Percentiles rank a stretch among this genome's conserved stretches.
Conservation (phyloP, 2,329 filamentous ascomycete genomes). For the Chaetothyriales sp. region DNA sequence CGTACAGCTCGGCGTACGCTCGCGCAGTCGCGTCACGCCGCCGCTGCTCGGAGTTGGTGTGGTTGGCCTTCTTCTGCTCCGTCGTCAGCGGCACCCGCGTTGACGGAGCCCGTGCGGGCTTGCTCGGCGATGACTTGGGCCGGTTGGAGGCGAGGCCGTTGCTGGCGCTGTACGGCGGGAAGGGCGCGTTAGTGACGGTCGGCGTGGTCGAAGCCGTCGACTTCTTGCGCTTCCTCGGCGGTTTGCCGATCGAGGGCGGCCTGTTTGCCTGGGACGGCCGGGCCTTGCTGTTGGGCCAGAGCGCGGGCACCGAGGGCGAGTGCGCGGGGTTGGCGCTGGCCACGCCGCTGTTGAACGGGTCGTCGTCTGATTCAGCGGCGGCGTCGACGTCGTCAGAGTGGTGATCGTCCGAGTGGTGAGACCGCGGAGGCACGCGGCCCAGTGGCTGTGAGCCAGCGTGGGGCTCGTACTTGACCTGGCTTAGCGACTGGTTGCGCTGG, state of each 20-base stretch:
- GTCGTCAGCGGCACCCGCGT: slow-evolving; percentile 12
- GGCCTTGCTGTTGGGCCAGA: slow-evolving; percentile 9
- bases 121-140: slow-evolving; percentile 2
- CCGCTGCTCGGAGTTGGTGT: slow-evolving; percentile 18
- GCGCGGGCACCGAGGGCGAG: slow-evolving; percentile 11
- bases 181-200: not conserved
- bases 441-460: not conserved
- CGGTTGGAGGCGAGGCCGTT: not conserved
- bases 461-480: not conserved
- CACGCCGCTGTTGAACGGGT: not conserved
- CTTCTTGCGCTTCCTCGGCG: slow-evolving; percentile 6
- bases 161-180: not conserved
- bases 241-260: slow-evolving; percentile 5
- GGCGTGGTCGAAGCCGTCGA: slow-evolving; percentile 3
- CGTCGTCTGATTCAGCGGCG: not conserved
- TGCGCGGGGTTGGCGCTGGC: slow-evolving; percentile 3
- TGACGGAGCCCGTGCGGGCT: slow-evolving; percentile 2
- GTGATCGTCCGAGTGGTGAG: not conserved
- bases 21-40: slow-evolving; percentile 16
- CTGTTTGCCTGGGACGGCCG: slow-evolving; percentile 4
- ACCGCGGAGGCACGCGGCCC: not conserved
- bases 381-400: not conserved
- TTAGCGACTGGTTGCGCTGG: not conserved
- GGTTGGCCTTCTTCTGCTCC: slow-evolving; percentile 18
- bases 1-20: slow-evolving; percentile 16